Evolutionary conservation across 116 monocot species (phyloP).

Genomic region (Zostera marina): DNA sequence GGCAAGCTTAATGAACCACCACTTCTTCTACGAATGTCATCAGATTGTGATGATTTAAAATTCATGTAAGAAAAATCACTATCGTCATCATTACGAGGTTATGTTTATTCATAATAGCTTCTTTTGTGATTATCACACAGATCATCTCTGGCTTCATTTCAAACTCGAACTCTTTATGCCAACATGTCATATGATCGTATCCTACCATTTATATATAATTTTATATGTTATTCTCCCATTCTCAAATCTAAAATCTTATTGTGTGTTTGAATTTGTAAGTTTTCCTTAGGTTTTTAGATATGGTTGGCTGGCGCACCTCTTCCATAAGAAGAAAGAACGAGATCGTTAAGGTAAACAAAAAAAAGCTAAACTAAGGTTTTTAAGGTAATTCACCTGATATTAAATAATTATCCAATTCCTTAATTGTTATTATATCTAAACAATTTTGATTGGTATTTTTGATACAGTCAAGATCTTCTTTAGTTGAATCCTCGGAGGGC

Average conservation of each 20-base stretch:
- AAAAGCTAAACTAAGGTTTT: background rate
- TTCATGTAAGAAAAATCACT: conserved; percentile 28
- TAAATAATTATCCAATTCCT: background rate
- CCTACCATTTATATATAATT: conserved; percentile 14
- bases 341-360: conserved; percentile 39
- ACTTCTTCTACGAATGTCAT: conserved; percentile 81
- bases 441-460: background rate
- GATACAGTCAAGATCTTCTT: conserved; percentile 29
- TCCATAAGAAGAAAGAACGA: conserved; percentile 85
- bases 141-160: conserved; percentile 70
- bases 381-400: background rate
- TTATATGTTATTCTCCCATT: background rate
- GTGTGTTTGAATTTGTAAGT: background rate
- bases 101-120: background rate
- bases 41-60: conserved; percentile 49
- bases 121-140: conserved; percentile 20
- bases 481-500: conserved; percentile 45
- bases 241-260: background rate
- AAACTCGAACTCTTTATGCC: conserved; percentile 54
- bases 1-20: conserved; percentile 53
- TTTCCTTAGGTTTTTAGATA: conserved; percentile 24
- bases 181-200: conserved; percentile 97
- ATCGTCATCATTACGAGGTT: background rate
- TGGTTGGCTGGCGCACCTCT: conserved; percentile 95
- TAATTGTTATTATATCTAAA: background rate